Conservation (phyloP, 768 basidiomycete species). For the Pleurotus citrinopileatus region DNA sequence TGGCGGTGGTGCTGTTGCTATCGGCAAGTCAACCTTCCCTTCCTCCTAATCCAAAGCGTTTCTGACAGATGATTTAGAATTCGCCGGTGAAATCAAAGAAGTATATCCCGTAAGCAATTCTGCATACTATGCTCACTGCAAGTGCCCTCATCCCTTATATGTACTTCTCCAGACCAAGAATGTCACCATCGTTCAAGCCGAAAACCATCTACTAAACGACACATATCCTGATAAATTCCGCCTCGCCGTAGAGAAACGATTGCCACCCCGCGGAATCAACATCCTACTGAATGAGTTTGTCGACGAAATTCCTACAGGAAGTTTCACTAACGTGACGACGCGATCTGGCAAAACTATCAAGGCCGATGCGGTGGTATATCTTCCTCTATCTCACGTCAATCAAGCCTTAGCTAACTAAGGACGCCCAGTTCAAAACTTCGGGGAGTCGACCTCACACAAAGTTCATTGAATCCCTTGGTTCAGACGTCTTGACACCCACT, state of each 20-base stretch:
- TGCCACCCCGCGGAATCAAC: slow-evolving; percentile 43
- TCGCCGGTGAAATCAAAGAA: slow-evolving; percentile 42
- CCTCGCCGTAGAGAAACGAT: slow-evolving; percentile 36
- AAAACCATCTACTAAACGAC: slow-evolving; percentile 50
- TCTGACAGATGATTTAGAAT: slow-evolving; percentile 25
- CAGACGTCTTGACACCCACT: slow-evolving; percentile 31
- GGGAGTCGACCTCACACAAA: slow-evolving; percentile 50
- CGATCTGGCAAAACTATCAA: slow-evolving; percentile 45
- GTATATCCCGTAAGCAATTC: slow-evolving; percentile 30
- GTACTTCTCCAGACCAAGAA: slow-evolving; percentile 31
- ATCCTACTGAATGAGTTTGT: slow-evolving; percentile 53
- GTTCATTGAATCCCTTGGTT: slow-evolving; percentile 43
- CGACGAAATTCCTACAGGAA: slow-evolving; percentile 39
- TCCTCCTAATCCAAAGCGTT: neutral
- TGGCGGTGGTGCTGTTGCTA: slow-evolving; percentile 56
- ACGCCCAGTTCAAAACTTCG: slow-evolving; percentile 31
- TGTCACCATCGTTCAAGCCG: slow-evolving; percentile 61
- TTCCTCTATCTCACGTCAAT: neutral
- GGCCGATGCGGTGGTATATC: slow-evolving; percentile 59
- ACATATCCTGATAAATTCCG: slow-evolving; percentile 56
- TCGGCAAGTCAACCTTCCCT: slow-evolving; percentile 29
- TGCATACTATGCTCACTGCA: neutral
- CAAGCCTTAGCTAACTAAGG: neutral
- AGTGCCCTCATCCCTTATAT: neutral
- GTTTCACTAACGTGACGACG: slow-evolving; percentile 38